phyloP scores from a whole-genome alignment of 371 early-diverging fungal species.

The Coemansia sp. region DNA sequence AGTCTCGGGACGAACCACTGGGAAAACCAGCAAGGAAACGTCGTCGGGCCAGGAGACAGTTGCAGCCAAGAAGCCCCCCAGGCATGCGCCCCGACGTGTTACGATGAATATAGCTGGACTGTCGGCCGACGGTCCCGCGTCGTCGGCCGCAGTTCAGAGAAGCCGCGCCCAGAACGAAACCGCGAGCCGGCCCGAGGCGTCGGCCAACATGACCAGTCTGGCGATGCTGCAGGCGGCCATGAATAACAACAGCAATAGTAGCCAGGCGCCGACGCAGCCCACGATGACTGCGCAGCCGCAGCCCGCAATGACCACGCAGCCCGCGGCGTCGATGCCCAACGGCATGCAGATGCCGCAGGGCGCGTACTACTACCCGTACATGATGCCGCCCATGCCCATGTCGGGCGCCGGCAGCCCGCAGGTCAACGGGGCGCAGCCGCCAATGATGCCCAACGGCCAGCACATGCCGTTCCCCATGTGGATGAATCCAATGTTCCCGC shows the following conservation, averaged over 20 bases:
- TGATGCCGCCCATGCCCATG: not conserved
- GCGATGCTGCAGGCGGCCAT: not conserved
- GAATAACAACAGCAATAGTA: not conserved
- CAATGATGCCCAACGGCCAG: not conserved
- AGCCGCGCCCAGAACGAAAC: not conserved
- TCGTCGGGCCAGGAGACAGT: no score
- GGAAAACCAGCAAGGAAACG: no score
- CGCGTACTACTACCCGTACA: not conserved
- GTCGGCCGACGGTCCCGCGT: not conserved
- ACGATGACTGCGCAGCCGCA: not conserved
- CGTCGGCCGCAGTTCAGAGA: no score
- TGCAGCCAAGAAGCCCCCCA: no score
- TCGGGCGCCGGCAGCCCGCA: not conserved
- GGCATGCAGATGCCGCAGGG: not conserved
- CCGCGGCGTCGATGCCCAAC: no score
- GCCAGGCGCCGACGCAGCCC: not conserved
- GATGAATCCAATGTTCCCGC: not conserved
- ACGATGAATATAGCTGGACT: not conserved
- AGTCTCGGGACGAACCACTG: no score
- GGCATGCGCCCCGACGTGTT: not conserved
- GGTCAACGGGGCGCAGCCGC: not conserved
- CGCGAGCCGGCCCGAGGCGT: not conserved
- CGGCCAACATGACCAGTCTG: no score
- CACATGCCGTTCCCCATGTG: conserved; percentile 2
- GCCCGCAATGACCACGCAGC: not conserved